Conservation (phyloP, 2,329 filamentous ascomycete species). For the Pseudocercospora musae region DNA sequence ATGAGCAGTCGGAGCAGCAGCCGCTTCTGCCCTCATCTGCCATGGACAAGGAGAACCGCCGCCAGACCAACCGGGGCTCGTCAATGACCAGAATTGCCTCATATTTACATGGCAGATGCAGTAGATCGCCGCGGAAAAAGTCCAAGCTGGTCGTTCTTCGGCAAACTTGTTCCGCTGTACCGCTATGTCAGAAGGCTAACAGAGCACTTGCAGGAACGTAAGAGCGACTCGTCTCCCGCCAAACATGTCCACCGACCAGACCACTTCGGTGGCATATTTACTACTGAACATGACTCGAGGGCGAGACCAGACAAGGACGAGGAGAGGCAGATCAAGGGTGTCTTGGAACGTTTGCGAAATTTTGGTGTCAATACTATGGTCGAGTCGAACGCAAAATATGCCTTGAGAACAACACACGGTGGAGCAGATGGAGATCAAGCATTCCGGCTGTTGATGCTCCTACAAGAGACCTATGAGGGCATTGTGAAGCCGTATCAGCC, state of each 20-base stretch:
- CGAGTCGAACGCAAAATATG: constrained; percentile 62
- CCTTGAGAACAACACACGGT: constrained; percentile 59
- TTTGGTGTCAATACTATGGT: constrained; percentile 55
- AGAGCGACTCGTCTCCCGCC: constrained; percentile 3
- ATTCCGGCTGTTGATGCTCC: constrained; percentile 70
- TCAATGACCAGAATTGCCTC: neutral
- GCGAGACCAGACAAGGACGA: constrained; percentile 57
- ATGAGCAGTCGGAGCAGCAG: neutral
- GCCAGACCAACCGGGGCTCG: neutral
- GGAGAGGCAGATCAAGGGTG: constrained; percentile 53
- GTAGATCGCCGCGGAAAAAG: neutral
- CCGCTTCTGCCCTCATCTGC: neutral
- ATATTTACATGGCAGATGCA: neutral
- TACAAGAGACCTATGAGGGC: constrained; percentile 78
- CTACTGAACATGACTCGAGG: constrained; percentile 52
- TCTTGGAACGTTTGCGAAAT: constrained; percentile 52
- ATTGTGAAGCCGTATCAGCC: constrained; percentile 73
- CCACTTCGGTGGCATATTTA: constrained; percentile 64
- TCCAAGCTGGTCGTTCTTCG: constrained; percentile 1
- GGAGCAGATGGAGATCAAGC: constrained; percentile 69
- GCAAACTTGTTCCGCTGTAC: constrained; percentile 2
- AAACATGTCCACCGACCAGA: constrained; percentile 44
- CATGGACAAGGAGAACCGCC: neutral
- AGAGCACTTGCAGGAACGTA: constrained; percentile 13
- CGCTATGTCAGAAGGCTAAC: constrained; percentile 10